These are phyloP conservation scores for Oxyria digyna DNA, from an alignment of 148 eudicot species.

Conservation along the genomic window DNA sequence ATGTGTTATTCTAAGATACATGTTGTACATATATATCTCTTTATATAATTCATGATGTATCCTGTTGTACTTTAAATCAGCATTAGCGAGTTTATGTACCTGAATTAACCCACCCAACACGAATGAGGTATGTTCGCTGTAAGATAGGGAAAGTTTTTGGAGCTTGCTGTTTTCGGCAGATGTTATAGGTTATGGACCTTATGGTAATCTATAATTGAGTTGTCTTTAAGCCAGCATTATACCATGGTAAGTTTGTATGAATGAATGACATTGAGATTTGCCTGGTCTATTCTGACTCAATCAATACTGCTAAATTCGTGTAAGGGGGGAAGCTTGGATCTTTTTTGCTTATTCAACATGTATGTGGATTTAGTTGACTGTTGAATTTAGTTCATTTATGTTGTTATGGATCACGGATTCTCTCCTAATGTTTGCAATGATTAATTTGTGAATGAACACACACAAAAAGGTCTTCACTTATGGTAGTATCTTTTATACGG, in stretches of 20 bases:
- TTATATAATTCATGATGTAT: constrained; percentile 6
- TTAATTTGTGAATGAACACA: too few relatives aligned
- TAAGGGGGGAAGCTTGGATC: too few relatives aligned
- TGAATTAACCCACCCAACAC: background rate
- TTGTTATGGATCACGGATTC: too few relatives aligned
- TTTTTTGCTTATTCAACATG: background rate
- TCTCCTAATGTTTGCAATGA: too few relatives aligned
- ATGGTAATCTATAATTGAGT: background rate
- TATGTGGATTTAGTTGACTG: background rate
- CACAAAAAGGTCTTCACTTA: too few relatives aligned
- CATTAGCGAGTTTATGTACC: background rate
- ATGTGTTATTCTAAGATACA: constrained; percentile 2
- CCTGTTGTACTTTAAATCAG: constrained; percentile 7
- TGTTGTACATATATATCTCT: constrained; percentile 6
- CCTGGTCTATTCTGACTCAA: too few relatives aligned
- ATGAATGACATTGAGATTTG: background rate
- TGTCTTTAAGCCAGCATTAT: background rate
- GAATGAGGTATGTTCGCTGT: background rate
- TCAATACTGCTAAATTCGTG: too few relatives aligned
- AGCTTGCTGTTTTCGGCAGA: background rate
- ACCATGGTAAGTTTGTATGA: background rate
- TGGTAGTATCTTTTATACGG: too few relatives aligned
- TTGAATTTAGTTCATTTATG: background rate
- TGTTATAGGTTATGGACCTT: background rate
- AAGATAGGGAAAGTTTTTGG: background rate